Evolutionary conservation across 345 rosid species (phyloP).

Genomic region (Euphorbia peplus): DNA sequence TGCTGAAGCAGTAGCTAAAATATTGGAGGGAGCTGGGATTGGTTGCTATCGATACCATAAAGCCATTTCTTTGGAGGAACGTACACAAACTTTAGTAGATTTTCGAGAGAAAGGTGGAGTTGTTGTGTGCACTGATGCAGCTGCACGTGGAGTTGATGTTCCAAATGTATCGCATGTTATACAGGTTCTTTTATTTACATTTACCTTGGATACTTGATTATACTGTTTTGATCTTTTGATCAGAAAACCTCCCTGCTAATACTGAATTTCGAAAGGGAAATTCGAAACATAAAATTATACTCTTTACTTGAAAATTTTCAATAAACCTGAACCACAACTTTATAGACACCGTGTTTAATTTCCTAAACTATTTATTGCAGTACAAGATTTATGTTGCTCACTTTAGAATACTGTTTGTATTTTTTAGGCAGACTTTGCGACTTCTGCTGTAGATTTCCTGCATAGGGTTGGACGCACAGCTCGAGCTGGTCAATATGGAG

Average conservation of each 20-base stretch:
- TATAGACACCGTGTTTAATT: not conserved
- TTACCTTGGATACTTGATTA: not conserved
- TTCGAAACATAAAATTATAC: not conserved
- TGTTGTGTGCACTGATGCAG: conserved; percentile 96
- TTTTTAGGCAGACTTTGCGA: conserved; percentile 92
- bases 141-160: conserved; percentile 95
- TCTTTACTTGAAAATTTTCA: not conserved
- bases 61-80: conserved; percentile 73
- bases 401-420: conserved; percentile 18
- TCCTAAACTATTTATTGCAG: not conserved
- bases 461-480: conserved; percentile 97
- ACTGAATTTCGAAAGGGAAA: not conserved
- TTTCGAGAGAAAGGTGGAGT: conserved; percentile 82
- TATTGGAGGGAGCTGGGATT: conserved; percentile 72
- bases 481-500: conserved; percentile 90
- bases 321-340: not conserved
- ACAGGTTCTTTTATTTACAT: conserved; percentile 56
- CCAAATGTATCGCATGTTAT: conserved; percentile 86
- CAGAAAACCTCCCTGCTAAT: conserved; percentile 4
- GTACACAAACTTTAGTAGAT: conserved; percentile 55
- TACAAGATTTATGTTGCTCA: not conserved
- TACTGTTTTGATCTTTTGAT: not conserved
- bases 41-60: conserved; percentile 78
- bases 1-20: conserved; percentile 75
- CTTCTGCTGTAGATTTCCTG: conserved; percentile 89